Conservation (phyloP, 805 yeast genomes). For the Kodamaea fukazawae region DNA sequence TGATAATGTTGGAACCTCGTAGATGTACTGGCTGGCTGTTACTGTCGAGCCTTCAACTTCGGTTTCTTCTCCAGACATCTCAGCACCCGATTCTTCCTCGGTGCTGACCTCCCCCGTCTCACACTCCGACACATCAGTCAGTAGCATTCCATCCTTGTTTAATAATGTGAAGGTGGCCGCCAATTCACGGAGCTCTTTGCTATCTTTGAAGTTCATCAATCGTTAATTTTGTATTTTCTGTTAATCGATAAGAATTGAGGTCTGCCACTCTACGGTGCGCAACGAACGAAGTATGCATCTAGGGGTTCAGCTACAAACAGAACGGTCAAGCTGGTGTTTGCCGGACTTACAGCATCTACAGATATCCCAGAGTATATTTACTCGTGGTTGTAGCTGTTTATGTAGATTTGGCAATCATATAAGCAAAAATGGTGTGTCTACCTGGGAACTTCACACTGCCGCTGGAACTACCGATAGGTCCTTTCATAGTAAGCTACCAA, state of each 20-base stretch:
- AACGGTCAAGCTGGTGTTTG: too few species aligned
- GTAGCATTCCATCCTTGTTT: slow-evolving; percentile 14
- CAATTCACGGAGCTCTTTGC: slow-evolving; percentile 11
- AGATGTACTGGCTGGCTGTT: slow-evolving; percentile 7
- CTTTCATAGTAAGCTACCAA: too few species aligned
- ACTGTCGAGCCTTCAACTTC: slow-evolving; percentile 5
- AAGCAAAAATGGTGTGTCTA: too few species aligned
- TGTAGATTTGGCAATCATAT: too few species aligned
- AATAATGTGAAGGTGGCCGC: slow-evolving; percentile 14
- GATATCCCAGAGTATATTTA: too few species aligned
- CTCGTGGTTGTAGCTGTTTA: too few species aligned
- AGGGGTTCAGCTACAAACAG: too few species aligned
- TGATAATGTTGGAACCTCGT: slow-evolving; percentile 8
- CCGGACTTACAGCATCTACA: too few species aligned
- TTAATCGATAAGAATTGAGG: background rate
- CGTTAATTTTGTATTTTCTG: background rate
- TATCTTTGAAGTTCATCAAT: slow-evolving; percentile 14
- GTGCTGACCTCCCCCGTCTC: slow-evolving; percentile 5
- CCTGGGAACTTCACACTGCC: too few species aligned
- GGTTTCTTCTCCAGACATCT: slow-evolving; percentile 7
- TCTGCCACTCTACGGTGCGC: too few species aligned
- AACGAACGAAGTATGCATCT: too few species aligned
- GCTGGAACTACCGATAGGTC: too few species aligned
- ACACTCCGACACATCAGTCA: slow-evolving; percentile 12
- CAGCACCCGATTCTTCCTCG: slow-evolving; percentile 1